Conservation (phyloP, 2,329 filamentous ascomycete genomes). For the Rhinocladiella mackenziei region DNA sequence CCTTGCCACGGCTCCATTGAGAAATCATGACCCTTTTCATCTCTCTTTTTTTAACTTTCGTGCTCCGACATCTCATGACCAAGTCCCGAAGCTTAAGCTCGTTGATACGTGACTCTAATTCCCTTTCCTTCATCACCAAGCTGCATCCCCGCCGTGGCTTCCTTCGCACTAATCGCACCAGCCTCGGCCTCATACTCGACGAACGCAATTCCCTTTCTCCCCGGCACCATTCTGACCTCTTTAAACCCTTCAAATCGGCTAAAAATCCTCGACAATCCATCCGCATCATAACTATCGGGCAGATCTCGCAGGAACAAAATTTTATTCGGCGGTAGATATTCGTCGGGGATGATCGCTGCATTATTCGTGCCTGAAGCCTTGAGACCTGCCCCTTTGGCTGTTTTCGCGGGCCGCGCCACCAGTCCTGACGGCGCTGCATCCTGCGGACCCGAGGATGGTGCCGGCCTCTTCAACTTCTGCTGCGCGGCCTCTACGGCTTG, state of each 20-base stretch:
- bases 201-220: conserved; percentile 84
- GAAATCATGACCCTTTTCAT: conserved; percentile 6
- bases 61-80: neutral
- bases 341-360: conserved; percentile 81
- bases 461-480: conserved; percentile 67
- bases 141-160: conserved; percentile 80
- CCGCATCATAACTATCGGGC: conserved; percentile 79
- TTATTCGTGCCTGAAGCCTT: conserved; percentile 68
- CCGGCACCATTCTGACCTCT: conserved; percentile 85
- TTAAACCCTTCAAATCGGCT: conserved; percentile 88
- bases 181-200: conserved; percentile 91
- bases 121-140: conserved; percentile 69
- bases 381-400: conserved; percentile 66
- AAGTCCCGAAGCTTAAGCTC: conserved; percentile 56
- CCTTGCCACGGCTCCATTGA: conserved; percentile 7
- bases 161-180: conserved; percentile 88
- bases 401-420: conserved; percentile 50
- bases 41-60: neutral
- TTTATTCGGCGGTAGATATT: conserved; percentile 96
- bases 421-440: conserved; percentile 35
- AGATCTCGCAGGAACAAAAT: conserved; percentile 91
- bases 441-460: conserved; percentile 41
- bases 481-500: conserved; percentile 77
- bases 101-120: conserved; percentile 95
- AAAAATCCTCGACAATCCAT: conserved; percentile 75